Conservation (phyloP, 169 alveolate genomes). For the Eimeria sp. region DNA sequence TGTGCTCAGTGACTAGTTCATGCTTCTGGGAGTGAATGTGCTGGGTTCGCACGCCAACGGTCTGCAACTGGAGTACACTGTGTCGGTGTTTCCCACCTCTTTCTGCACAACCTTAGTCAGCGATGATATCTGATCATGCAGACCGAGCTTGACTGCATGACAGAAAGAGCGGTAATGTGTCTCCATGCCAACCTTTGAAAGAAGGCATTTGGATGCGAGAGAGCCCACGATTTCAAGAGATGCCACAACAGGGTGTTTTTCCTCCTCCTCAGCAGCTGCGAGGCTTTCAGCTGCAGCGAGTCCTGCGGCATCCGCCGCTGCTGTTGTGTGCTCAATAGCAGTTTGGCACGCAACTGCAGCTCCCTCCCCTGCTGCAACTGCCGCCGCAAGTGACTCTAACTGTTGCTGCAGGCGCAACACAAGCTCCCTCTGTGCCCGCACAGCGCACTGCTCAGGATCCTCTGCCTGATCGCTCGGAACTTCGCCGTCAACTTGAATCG, state of each 20-base stretch:
- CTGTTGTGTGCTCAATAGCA: slow-evolving; percentile 75
- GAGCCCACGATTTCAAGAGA: slow-evolving; percentile 82
- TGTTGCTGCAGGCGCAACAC: slow-evolving; percentile 64
- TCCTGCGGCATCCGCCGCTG: slow-evolving; percentile 76
- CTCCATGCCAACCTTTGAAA: slow-evolving; percentile 83
- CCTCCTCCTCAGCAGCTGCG: slow-evolving; percentile 76
- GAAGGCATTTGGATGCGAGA: slow-evolving; percentile 81
- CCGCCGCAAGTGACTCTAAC: slow-evolving; percentile 70
- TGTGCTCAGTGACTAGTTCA: neutral
- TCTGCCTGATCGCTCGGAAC: slow-evolving; percentile 28
- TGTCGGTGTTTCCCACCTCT: slow-evolving; percentile 73
- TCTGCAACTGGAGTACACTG: neutral
- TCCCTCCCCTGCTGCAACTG: slow-evolving; percentile 73
- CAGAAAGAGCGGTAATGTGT: slow-evolving; percentile 84
- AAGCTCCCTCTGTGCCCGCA: slow-evolving; percentile 68
- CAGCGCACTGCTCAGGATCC: slow-evolving; percentile 65
- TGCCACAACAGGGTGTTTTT: slow-evolving; percentile 58
- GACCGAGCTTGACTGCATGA: slow-evolving; percentile 85
- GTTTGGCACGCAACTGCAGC: slow-evolving; percentile 73
- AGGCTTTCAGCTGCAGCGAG: slow-evolving; percentile 75
- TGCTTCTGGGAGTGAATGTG: neutral
- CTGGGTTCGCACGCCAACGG: neutral
- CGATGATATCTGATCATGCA: slow-evolving; percentile 72
- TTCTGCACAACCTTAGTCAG: slow-evolving; percentile 80
- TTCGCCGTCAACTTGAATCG: slow-evolving; percentile 73